phyloP scores from a whole-genome alignment of 371 early-diverging fungal genomes.

The Choanephora cucurbitarum region DNA sequence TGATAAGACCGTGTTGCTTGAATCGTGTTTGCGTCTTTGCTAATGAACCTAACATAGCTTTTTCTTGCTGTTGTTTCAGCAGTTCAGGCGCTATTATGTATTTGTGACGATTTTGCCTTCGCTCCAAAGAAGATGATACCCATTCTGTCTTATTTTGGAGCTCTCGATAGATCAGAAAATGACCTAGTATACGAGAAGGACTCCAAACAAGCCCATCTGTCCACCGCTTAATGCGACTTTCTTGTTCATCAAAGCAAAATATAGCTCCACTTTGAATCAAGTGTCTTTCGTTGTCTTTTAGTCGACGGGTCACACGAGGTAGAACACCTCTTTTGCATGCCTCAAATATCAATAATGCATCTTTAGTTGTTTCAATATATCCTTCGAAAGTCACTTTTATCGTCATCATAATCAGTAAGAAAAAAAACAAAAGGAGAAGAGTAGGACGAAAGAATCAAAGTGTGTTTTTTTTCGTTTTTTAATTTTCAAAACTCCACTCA shows the following conservation, averaged over 20 bases:
- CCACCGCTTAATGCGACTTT: slow-evolving; percentile 71
- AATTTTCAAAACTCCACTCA: no score
- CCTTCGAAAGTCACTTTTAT: slow-evolving; percentile 36
- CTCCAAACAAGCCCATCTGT: slow-evolving; percentile 69
- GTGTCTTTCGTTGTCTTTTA: slow-evolving; percentile 61
- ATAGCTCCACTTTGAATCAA: slow-evolving; percentile 65
- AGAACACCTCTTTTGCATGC: slow-evolving; percentile 60
- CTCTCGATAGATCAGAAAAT: slow-evolving; percentile 60
- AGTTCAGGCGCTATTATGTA: slow-evolving; percentile 11
- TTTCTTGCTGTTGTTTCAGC: slow-evolving; percentile 29
- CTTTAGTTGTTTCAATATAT: slow-evolving; percentile 58
- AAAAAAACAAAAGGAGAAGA: background rate
- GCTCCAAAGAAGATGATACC: background rate
- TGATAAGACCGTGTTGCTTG: slow-evolving; percentile 77
- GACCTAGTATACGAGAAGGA: slow-evolving; percentile 61
- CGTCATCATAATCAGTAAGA: background rate
- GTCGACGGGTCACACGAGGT: slow-evolving; percentile 60
- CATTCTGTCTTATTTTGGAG: slow-evolving; percentile 42
- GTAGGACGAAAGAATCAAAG: background rate
- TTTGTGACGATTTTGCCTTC: background rate
- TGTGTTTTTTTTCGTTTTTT: no score
- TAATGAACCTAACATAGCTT: slow-evolving; percentile 52
- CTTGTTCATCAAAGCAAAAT: slow-evolving; percentile 72
- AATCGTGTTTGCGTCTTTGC: slow-evolving; percentile 54
- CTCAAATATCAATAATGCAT: slow-evolving; percentile 70